Evolutionary conservation across 164 flowering plant species (phyloP).

Genomic region (grape (Vitis vinifera)): DNA sequence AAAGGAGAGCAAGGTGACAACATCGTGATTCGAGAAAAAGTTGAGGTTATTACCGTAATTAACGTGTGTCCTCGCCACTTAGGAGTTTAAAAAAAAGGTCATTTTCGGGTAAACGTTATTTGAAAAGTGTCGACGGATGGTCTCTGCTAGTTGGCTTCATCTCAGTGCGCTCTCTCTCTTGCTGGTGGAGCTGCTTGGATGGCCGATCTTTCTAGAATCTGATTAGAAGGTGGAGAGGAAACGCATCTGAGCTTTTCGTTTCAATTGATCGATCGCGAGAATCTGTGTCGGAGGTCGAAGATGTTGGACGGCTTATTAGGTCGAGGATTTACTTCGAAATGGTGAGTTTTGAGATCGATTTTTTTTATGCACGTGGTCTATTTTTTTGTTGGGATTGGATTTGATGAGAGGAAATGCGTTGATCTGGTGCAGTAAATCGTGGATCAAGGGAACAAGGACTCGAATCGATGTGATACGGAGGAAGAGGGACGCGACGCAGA

Average conservation of each 20-base stretch:
- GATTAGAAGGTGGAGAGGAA: background rate
- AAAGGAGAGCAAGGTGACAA: too few species aligned
- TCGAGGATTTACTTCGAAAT: constrained; percentile 69
- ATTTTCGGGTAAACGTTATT: constrained; percentile 35
- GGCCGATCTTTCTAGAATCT: background rate
- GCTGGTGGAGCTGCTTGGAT: background rate
- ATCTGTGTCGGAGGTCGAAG: constrained; percentile 19
- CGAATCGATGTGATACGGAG: constrained; percentile 70
- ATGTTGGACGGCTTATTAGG: constrained; percentile 87
- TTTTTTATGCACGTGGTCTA: background rate
- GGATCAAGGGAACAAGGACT: constrained; percentile 55
- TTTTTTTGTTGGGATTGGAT: constrained; percentile 1
- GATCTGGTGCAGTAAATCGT: constrained; percentile 62
- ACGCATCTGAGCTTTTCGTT: background rate
- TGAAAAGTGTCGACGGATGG: background rate
- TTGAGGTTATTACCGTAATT: too few species aligned
- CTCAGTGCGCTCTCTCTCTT: background rate
- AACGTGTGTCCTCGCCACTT: too few species aligned
- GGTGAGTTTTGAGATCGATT: constrained; percentile 35
- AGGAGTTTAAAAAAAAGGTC: too few species aligned
- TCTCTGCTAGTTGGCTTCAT: background rate
- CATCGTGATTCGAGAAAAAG: too few species aligned
- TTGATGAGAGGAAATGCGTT: background rate
- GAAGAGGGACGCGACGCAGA: constrained; percentile 74
- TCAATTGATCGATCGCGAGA: too few species aligned